These are phyloP conservation scores for Metschnikowia bowlesiae DNA, from an alignment of 805 yeast species.

Conservation along the genomic window DNA sequence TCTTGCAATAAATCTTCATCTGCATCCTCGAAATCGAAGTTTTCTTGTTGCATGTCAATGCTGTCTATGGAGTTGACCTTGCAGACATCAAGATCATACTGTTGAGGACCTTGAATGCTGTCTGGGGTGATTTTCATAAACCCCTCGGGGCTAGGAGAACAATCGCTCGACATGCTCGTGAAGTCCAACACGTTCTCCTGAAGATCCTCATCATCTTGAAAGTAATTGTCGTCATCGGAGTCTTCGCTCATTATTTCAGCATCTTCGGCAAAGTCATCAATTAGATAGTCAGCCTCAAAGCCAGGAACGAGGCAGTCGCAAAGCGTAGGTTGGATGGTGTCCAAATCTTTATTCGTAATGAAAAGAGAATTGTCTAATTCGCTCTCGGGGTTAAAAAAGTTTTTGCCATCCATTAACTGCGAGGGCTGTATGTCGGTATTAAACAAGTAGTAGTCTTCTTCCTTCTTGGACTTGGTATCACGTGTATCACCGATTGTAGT, in stretches of 20 bases:
- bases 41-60: slow-evolving; percentile 8
- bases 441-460: slow-evolving; percentile 35
- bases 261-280: slow-evolving; percentile 36
- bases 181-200: slow-evolving; percentile 17
- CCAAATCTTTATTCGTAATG: slow-evolving; percentile 14
- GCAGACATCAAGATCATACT: slow-evolving; percentile 3
- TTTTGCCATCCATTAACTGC: slow-evolving; percentile 26
- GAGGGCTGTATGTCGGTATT: slow-evolving; percentile 42
- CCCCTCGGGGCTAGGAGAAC: neutral
- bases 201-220: slow-evolving; percentile 29
- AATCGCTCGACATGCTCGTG: neutral
- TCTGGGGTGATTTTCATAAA: slow-evolving; percentile 8
- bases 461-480: slow-evolving; percentile 20
- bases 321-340: slow-evolving; percentile 3
- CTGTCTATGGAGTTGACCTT: slow-evolving; percentile 6
- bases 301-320: slow-evolving; percentile 24
- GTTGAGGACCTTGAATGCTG: slow-evolving; percentile 2
- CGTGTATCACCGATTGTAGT: slow-evolving; percentile 27
- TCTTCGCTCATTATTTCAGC: slow-evolving; percentile 40
- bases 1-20: slow-evolving; percentile 1
- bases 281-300: slow-evolving; percentile 32
- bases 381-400: slow-evolving; percentile 23
- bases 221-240: slow-evolving; percentile 37
- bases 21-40: neutral
- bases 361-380: slow-evolving; percentile 27